Conservation (phyloP, 352 stramenopile genomes). For the Pythium diclinum region DNA sequence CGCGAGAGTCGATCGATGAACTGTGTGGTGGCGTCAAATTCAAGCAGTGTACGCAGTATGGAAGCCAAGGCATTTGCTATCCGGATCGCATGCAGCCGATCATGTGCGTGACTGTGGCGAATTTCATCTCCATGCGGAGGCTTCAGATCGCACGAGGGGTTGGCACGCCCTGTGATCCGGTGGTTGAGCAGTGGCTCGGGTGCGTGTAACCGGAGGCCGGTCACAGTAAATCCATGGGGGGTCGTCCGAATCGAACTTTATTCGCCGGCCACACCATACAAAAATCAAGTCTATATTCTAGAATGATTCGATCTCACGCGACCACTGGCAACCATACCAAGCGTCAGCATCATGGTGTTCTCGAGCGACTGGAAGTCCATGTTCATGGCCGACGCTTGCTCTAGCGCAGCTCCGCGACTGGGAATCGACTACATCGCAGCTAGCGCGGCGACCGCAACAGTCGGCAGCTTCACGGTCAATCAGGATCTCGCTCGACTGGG, state of each 20-base stretch:
- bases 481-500: constrained; percentile 49
- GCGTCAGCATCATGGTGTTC: constrained; percentile 21
- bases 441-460: constrained; percentile 32
- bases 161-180: constrained; percentile 16
- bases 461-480: constrained; percentile 31
- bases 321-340: not conserved
- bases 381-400: constrained; percentile 19
- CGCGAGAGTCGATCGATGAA: constrained; percentile 5
- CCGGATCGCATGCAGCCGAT: constrained; percentile 8
- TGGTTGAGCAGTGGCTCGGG: constrained; percentile 20
- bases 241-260: too few species aligned
- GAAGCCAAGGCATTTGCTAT: constrained; percentile 20
- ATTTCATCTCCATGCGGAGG: constrained; percentile 7
- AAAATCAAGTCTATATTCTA: too few species aligned
- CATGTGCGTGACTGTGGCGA: not conserved
- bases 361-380: constrained; percentile 34
- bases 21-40: constrained; percentile 20
- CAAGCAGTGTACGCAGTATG: constrained; percentile 13
- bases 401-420: constrained; percentile 27
- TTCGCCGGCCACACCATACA: too few species aligned
- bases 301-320: not conserved
- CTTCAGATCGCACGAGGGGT: constrained; percentile 17
- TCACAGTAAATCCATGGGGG: too few species aligned
- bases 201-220: not conserved
- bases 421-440: constrained; percentile 61